Conservation (phyloP, 2,329 filamentous ascomycete genomes). For the Tolypocladium ovalisporum region DNA sequence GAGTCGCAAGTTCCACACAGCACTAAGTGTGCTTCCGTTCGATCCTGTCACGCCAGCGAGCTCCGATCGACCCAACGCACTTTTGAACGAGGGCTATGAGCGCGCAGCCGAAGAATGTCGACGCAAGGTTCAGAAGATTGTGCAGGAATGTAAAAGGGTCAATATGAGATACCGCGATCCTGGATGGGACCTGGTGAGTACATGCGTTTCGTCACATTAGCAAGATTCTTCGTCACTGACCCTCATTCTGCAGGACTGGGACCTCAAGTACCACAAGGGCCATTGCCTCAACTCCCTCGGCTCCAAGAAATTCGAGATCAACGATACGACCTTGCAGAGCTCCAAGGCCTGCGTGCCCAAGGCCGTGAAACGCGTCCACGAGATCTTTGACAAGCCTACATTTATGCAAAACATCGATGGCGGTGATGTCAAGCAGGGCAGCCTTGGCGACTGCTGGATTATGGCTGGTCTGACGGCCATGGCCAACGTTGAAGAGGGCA, state of each 20-base stretch:
- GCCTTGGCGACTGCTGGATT: conserved; percentile 73
- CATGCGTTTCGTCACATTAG: background rate
- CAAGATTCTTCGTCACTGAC: conserved; percentile 5
- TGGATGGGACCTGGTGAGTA: conserved; percentile 44
- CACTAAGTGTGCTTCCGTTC: conserved; percentile 54
- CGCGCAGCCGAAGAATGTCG: conserved; percentile 53
- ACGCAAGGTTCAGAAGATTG: conserved; percentile 50
- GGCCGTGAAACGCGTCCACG: conserved; percentile 63
- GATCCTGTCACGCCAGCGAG: conserved; percentile 43
- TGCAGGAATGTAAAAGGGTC: conserved; percentile 55
- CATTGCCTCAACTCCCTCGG: conserved; percentile 44
- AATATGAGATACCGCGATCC: conserved; percentile 73
- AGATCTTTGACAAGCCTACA: conserved; percentile 64
- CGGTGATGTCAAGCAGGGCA: conserved; percentile 68
- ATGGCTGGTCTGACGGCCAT: conserved; percentile 70
- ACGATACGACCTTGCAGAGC: conserved; percentile 29
- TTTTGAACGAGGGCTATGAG: conserved; percentile 49
- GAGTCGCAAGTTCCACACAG: conserved; percentile 50
- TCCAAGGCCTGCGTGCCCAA: conserved; percentile 48
- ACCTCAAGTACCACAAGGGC: conserved; percentile 55
- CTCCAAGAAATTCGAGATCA: conserved; percentile 39
- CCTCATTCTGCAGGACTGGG: conserved; percentile 40
- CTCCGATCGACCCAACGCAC: conserved; percentile 45
- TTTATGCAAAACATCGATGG: conserved; percentile 58
- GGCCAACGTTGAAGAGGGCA: conserved; percentile 58